Base-by-base conservation (phyloP, 108 stramenopile genomes). In the Mediolabrus comicus region DNA sequence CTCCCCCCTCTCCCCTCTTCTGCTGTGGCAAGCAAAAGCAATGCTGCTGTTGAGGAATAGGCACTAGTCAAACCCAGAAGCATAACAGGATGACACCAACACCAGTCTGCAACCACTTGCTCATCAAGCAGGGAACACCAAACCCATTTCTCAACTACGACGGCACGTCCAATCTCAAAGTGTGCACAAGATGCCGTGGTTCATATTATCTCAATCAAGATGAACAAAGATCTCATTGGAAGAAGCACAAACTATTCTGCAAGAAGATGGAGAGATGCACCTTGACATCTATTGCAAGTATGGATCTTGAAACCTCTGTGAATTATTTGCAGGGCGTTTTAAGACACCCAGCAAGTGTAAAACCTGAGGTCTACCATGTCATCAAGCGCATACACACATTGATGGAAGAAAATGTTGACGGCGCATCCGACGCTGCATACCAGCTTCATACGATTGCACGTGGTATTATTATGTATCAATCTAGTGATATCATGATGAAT, bases 41-140 rank as follows among this genome's bases (percentile, higher is more conserved):
- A n/a, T n/a, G n/a, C n/a, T n/a, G n/a, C n/a, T n/a, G n/a, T n/a
- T n/a, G n/a, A n/a, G n/a, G n/a, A n/a, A n/a, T n/a, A n/a, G n/a
- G n/a, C n/a, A n/a, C n/a, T n/a, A n/a, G n/a, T n/a, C n/a, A n/a
- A n/a, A n/a, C n/a, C n/a, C n/a, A n/a, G n/a, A n/a, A n/a, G n/a
- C n/a, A n/a, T n/a, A n/a, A n/a, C n/a, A n/a, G n/a, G n/a, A n/a
- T n/a, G n/a, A n/a, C n/a, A n/a, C n/a, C n/a, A n/a, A 61, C 33
- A 24, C 35, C 33, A 29, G 65, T 67, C 65, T 67, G 65, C 35
- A 10, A 22, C 27, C 56, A 67, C 55, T 36, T 31, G 10, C 55
- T 56, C 4, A 34, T 67, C 53, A 67, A 36, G 25, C 53, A 67
- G 17, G 65, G 65, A 28, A 57, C 55, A 32, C 54, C 65, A 19